Percentiles rank a stretch among this genome's conserved stretches.
phyloP scores from a whole-genome alignment of 1,139 yeast genomes.

The Magnusiomyces suaveolens region DNA sequence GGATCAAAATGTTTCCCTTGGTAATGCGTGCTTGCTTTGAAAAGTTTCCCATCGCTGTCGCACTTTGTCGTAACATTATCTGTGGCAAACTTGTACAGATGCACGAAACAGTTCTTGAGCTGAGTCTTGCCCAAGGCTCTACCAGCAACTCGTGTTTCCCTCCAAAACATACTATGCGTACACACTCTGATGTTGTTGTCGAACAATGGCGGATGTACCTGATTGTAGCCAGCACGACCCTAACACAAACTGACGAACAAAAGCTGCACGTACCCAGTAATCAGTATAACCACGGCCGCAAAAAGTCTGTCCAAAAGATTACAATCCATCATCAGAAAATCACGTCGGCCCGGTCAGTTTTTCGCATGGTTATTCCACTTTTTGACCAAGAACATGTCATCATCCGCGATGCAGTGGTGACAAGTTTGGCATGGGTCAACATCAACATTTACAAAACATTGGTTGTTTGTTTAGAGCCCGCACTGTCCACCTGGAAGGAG shows the following conservation, averaged over 20 bases:
- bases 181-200: slow-evolving; percentile 62
- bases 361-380: slow-evolving; percentile 77
- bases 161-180: slow-evolving; percentile 29
- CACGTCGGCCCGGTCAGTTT: slow-evolving; percentile 84
- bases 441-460: slow-evolving; percentile 79
- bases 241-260: slow-evolving; percentile 85
- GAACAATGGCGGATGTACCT: slow-evolving; percentile 86
- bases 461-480: slow-evolving; percentile 64
- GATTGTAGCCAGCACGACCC: slow-evolving; percentile 83
- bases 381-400: slow-evolving; percentile 60
- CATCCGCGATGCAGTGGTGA: slow-evolving; percentile 74
- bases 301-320: slow-evolving; percentile 56
- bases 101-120: slow-evolving; percentile 66
- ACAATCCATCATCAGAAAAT: slow-evolving; percentile 84
- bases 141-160: slow-evolving; percentile 19
- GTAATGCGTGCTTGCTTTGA: slow-evolving; percentile 65
- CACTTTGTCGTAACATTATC: slow-evolving; percentile 84
- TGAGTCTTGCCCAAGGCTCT: slow-evolving; percentile 40
- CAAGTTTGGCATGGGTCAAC: slow-evolving; percentile 82
- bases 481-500: slow-evolving; percentile 37
- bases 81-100: slow-evolving; percentile 83
- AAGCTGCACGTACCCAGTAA: slow-evolving; percentile 50
- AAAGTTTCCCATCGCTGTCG: slow-evolving; percentile 86
- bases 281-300: slow-evolving; percentile 44
- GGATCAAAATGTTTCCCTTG: slow-evolving; percentile 83